Evolutionary conservation across 768 basidiomycete genomes (phyloP), one percentile per base, ranked within the genome.

Genomic region (Sporobolomyces pararoseus): DNA sequence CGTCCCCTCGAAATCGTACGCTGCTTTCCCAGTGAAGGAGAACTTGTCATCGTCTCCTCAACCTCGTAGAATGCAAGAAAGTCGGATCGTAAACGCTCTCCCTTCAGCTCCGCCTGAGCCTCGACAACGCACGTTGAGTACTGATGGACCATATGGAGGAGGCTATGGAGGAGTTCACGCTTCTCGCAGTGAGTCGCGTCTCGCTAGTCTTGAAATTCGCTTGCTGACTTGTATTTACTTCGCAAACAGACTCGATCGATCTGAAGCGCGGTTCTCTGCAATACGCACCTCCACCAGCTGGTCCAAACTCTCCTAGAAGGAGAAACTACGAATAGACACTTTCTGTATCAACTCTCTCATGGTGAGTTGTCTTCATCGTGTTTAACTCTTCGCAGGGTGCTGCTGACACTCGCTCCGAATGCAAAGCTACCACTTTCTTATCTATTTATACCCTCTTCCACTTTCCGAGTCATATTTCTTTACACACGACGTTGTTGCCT

Each of bases 151-250:
- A 1, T 70, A 65, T 42, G 69, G 69, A 7, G 34, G 51, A 1
- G 69, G 69, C 2, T 65, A 65, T 25, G 69, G 69, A 14, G 64
- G 64, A 4, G 69, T 70, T 1, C 69, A 70, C 52, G 64, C 64
- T 1, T 46, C 59, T 9, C 44, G 69, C 31, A 65, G 69, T 70
- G 27, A 25, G 68, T 61, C 23, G 31, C 32, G 16, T 3, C 5
- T 53, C 16, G 32, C 35, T 34, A 5, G 10, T 27, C 12, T 4
- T 34, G 29, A 13, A 12, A 9, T 9, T 34, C 35, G 1, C 17
- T 35, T 4, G n/a, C n/a, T n/a, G 23, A 51, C 27, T 16, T 1
- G 0, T 12, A 42, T 17, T 42, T 9, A 42, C 39, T 42, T 42
- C 39, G 39, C 13, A 9, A 10, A n/a, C 52, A 70, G 69, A 42